Evolutionary conservation across 192 early-diverging fungal species (phyloP).

Genomic region (Backusella macrospora): DNA sequence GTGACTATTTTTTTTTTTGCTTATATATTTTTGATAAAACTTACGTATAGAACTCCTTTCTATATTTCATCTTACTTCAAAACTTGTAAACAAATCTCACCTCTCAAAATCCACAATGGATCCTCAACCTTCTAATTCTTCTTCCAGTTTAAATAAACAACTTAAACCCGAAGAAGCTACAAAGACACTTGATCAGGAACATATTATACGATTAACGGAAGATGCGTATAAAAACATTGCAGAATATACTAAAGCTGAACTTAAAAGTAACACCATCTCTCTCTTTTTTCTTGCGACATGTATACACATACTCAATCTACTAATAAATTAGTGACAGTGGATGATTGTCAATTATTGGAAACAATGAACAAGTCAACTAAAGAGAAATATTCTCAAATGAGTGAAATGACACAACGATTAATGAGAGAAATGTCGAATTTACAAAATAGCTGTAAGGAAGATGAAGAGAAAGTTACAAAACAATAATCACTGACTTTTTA

Average conservation of each 20-base stretch:
- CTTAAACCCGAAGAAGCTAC: conserved; percentile 29
- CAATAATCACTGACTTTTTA: not conserved
- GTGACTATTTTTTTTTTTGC: not conserved
- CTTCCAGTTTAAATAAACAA: not conserved
- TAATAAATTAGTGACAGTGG: conserved; percentile 20
- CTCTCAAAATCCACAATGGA: not conserved
- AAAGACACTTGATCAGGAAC: conserved; percentile 29
- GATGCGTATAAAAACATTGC: conserved; percentile 35
- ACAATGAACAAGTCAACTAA: conserved; percentile 42
- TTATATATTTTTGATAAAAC: not conserved
- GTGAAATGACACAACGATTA: conserved; percentile 39
- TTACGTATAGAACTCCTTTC: no score
- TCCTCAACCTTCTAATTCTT: conserved; percentile 9
- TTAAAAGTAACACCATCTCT: conserved; percentile 24
- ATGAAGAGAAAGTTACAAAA: no score
- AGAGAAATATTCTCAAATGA: conserved; percentile 43
- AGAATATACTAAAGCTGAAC: conserved; percentile 39
- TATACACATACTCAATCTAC: not conserved
- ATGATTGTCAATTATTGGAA: conserved; percentile 41
- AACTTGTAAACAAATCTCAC: no score
- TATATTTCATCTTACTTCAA: not conserved
- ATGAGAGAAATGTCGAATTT: conserved; percentile 42
- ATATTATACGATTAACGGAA: conserved; percentile 35
- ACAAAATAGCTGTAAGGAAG: conserved; percentile 38
- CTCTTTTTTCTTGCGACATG: not conserved